These are phyloP conservation scores for Berberis vulgaris DNA, from an alignment of 164 flowering plant genomes.

Conservation along the genomic window DNA sequence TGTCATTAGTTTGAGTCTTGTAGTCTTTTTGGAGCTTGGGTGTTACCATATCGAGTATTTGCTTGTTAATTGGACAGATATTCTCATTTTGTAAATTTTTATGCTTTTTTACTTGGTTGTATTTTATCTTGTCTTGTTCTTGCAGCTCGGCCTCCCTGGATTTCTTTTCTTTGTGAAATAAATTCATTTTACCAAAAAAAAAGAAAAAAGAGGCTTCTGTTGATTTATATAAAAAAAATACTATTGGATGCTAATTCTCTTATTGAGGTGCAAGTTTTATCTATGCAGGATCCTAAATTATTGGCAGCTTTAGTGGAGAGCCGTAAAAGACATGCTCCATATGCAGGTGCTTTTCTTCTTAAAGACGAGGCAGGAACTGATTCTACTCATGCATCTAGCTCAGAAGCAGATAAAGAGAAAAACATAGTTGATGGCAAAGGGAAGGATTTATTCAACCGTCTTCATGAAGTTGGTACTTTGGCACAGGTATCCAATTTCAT, in stretches of 20 bases:
- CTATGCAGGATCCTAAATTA: constrained; percentile 80
- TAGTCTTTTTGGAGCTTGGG: too few relatives aligned
- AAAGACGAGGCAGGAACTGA: constrained; percentile 80
- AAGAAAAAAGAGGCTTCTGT: neutral
- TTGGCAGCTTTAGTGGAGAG: constrained; percentile 77
- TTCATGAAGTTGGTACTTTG: constrained; percentile 95
- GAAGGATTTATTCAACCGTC: constrained; percentile 71
- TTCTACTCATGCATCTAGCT: constrained; percentile 33
- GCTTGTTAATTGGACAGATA: neutral
- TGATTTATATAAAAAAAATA: neutral
- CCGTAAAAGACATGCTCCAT: constrained; percentile 78
- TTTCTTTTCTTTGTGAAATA: neutral
- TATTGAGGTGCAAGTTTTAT: constrained; percentile 1
- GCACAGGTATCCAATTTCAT: constrained; percentile 56
- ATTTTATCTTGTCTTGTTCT: neutral
- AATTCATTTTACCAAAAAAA: too few relatives aligned
- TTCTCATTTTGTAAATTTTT: too few relatives aligned
- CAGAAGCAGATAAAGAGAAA: constrained; percentile 35
- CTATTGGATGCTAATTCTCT: neutral
- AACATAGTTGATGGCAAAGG: constrained; percentile 62
- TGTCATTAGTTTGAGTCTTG: too few relatives aligned
- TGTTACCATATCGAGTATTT: neutral
- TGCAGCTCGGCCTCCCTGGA: neutral
- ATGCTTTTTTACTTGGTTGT: neutral
- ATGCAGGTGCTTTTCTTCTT: constrained; percentile 92